These are phyloP conservation scores for Ogataea hybrid DNA, from an alignment of 1,139 yeast genomes.

Conservation along the genomic window DNA sequence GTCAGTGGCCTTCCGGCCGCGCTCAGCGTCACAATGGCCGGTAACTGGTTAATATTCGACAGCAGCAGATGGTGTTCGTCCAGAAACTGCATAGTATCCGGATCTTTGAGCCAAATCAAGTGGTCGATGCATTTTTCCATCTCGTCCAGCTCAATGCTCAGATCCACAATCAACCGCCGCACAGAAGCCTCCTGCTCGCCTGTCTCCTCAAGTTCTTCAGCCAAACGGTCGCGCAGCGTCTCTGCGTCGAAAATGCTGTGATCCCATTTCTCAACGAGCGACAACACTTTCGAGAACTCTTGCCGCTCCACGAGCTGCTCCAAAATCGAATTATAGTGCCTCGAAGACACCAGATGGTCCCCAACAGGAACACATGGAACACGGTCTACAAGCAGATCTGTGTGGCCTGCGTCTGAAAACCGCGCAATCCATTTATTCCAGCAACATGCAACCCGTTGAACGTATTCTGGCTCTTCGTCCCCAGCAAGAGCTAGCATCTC, in stretches of 20 bases:
- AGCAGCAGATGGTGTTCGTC: slow-evolving; percentile 61
- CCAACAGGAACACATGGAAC: slow-evolving; percentile 44
- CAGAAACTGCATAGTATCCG: slow-evolving; percentile 55
- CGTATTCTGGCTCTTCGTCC: slow-evolving; percentile 25
- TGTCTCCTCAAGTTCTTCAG: slow-evolving; percentile 34
- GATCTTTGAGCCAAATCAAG: slow-evolving; percentile 53
- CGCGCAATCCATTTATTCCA: slow-evolving; percentile 70
- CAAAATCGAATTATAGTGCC: slow-evolving; percentile 53
- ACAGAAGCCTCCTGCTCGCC: slow-evolving; percentile 25
- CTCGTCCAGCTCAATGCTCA: slow-evolving; percentile 58
- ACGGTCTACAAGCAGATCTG: slow-evolving; percentile 45
- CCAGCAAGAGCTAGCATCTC: slow-evolving; percentile 40
- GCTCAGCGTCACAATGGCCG: slow-evolving; percentile 50
- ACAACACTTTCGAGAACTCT: slow-evolving; percentile 36
- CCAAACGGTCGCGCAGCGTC: slow-evolving; percentile 46
- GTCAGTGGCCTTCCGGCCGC: slow-evolving; percentile 35
- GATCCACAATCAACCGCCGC: slow-evolving; percentile 50
- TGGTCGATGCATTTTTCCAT: slow-evolving; percentile 65
- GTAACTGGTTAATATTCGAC: slow-evolving; percentile 47
- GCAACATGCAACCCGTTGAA: slow-evolving; percentile 40
- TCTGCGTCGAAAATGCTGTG: slow-evolving; percentile 49
- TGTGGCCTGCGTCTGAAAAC: slow-evolving; percentile 50
- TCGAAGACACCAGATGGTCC: slow-evolving; percentile 29
- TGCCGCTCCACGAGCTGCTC: slow-evolving; percentile 45
- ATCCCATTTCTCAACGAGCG: slow-evolving; percentile 58